A percentile compares a stretch with the other conserved stretches of the same genome.
phyloP scores from a whole-genome alignment of 306 rosid genomes.

The Vicia faba region DNA sequence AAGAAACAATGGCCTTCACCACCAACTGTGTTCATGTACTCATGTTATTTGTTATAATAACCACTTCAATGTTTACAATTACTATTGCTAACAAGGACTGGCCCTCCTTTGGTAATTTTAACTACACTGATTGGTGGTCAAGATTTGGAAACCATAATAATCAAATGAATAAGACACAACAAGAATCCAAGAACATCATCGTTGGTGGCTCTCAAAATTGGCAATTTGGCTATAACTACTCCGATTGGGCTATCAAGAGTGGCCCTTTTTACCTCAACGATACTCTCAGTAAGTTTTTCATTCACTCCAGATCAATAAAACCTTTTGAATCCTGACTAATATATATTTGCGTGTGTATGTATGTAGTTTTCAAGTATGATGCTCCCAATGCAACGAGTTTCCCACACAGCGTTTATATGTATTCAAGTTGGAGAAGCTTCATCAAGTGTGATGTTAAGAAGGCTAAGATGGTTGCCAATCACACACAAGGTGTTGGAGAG shows the following conservation, averaged over 20 bases:
- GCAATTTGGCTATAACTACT: constrained; percentile 60
- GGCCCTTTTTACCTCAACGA: constrained; percentile 63
- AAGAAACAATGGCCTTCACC: constrained; percentile 39
- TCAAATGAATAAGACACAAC: constrained; percentile 35
- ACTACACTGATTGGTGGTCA: constrained; percentile 46
- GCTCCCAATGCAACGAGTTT: constrained; percentile 48
- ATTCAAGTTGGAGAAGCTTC: constrained; percentile 48
- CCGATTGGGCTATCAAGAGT: constrained; percentile 51
- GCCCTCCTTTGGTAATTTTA: constrained; percentile 38
- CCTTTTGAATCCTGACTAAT: no score
- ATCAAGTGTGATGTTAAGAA: constrained; percentile 51
- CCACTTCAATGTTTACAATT: constrained; percentile 37
- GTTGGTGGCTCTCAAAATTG: constrained; percentile 67
- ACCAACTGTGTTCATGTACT: constrained; percentile 21
- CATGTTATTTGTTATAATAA: constrained; percentile 12
- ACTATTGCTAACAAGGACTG: constrained; percentile 50
- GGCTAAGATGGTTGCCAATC: constrained; percentile 46
- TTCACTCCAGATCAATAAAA: no score
- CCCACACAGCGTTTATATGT: constrained; percentile 69
- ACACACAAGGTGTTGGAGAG: constrained; percentile 53
- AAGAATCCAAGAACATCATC: constrained; percentile 33
- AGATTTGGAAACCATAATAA: constrained; percentile 36
- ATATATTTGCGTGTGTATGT: background rate
- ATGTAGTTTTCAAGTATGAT: constrained; percentile 72
- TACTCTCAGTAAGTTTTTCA: constrained; percentile 49